Evolutionary conservation across 768 basidiomycete genomes (phyloP).

Genomic region (Boletus vermiculosoides): DNA sequence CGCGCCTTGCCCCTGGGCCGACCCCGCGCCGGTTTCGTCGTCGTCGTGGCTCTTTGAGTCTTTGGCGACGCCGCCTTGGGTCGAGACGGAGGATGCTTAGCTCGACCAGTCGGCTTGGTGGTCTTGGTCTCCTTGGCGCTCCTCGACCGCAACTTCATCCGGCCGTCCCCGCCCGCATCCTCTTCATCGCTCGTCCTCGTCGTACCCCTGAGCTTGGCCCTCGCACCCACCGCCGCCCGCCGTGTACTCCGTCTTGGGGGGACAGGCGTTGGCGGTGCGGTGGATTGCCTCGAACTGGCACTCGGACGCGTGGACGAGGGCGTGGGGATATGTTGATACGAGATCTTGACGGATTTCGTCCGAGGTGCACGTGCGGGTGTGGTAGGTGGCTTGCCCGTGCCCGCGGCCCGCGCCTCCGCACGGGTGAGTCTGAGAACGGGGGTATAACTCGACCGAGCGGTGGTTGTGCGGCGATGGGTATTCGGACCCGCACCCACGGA

Average conservation of each 20-base stretch:
- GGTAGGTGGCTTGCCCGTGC: neutral
- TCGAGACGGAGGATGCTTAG: constrained; percentile 16
- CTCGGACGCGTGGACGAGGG: constrained; percentile 22
- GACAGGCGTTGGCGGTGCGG: constrained; percentile 17
- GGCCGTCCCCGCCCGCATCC: neutral
- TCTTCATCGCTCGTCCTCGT: constrained; percentile 10
- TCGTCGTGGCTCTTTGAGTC: constrained; percentile 1
- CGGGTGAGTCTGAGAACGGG: constrained; percentile 9
- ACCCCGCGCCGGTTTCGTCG: constrained; percentile 17
- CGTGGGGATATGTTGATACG: constrained; percentile 25
- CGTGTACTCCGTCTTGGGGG: constrained; percentile 28
- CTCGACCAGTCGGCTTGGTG: neutral
- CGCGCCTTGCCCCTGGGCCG: constrained; percentile 19
- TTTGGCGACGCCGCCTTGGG: constrained; percentile 9
- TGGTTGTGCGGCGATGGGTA: constrained; percentile 3
- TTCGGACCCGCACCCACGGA: constrained; percentile 7
- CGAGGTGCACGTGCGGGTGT: constrained; percentile 3
- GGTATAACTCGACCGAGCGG: neutral
- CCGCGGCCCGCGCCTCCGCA: constrained; percentile 15
- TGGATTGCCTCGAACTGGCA: constrained; percentile 8
- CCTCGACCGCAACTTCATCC: constrained; percentile 24
- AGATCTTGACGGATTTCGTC: constrained; percentile 18
- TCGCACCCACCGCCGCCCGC: constrained; percentile 22
- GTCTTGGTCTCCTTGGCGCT: constrained; percentile 11
- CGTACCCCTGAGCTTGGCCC: constrained; percentile 3